phyloP scores from a whole-genome alignment of 2,329 filamentous ascomycete species.

The Pseudogymnoascus sp. region DNA sequence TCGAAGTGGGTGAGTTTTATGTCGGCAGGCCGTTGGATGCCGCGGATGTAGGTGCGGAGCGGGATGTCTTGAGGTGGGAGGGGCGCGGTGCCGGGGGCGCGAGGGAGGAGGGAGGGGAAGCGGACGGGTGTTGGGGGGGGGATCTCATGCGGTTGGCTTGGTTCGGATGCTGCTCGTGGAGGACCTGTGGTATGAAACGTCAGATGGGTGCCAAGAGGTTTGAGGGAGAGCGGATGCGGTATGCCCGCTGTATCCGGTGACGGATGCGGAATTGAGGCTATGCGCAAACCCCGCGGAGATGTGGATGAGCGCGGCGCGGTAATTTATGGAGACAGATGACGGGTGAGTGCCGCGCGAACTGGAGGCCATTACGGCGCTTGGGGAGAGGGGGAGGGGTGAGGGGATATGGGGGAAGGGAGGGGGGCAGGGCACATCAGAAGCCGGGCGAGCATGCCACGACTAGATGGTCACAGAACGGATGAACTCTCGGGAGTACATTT shows the following conservation, averaged over 20 bases:
- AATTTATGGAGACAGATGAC: background rate
- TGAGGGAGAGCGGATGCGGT: background rate
- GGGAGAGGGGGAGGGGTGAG: background rate
- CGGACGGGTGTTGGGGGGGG: constrained; percentile 47
- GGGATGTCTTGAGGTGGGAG: constrained; percentile 25
- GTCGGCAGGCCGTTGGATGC: constrained; percentile 44
- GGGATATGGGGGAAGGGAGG: background rate
- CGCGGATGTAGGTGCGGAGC: constrained; percentile 43
- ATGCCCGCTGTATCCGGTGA: background rate
- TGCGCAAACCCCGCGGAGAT: background rate
- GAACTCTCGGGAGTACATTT: background rate
- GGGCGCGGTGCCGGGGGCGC: constrained; percentile 14
- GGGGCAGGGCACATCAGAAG: background rate
- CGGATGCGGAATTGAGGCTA: background rate
- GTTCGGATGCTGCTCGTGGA: background rate
- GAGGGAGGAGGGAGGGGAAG: constrained; percentile 38
- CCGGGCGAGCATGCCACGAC: background rate
- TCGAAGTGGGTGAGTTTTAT: constrained; percentile 42
- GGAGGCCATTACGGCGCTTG: background rate
- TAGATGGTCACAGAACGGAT: background rate
- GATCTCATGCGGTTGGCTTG: constrained; percentile 32
- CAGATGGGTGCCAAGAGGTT: background rate
- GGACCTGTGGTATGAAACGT: background rate
- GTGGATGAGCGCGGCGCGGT: background rate
- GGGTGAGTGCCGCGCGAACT: background rate